These are phyloP conservation scores for Entrophospora sp. DNA, from an alignment of 192 early-diverging fungal genomes.

Conservation along the genomic window DNA sequence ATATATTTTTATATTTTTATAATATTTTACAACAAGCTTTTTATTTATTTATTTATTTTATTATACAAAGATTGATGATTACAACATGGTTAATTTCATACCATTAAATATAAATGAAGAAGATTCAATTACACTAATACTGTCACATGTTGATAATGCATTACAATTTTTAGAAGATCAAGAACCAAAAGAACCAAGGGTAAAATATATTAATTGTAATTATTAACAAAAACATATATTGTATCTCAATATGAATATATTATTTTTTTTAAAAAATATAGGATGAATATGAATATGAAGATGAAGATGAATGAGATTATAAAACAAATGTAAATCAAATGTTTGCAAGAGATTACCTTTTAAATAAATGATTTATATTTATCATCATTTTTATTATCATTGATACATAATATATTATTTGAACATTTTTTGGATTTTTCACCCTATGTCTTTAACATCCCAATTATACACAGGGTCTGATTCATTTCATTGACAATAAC, in stretches of 20 bases:
- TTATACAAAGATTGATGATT: constrained; percentile 75
- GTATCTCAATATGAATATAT: neutral
- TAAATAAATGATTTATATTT: too few relatives aligned
- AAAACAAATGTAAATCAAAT: too few relatives aligned
- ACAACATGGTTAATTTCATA: constrained; percentile 93
- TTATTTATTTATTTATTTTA: neutral
- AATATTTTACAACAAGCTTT: neutral
- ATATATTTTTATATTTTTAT: neutral
- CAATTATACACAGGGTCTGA: too few relatives aligned
- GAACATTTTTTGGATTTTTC: too few relatives aligned
- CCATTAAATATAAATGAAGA: constrained; percentile 93
- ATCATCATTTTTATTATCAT: too few relatives aligned
- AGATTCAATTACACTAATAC: constrained; percentile 77
- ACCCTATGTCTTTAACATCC: too few relatives aligned
- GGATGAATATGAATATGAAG: neutral
- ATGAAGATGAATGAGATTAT: neutral
- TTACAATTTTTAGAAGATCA: constrained; percentile 97
- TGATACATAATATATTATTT: too few relatives aligned
- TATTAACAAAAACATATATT: neutral
- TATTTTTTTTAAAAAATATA: neutral
- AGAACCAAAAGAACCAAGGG: constrained; percentile 74
- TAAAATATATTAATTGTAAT: neutral
- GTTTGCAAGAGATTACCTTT: too few relatives aligned
- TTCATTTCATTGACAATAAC: too few relatives aligned
- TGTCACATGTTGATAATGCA: constrained; percentile 88